These are phyloP conservation scores for Limonium bicolor DNA, from an alignment of 148 eudicot species.

Conservation along the genomic window DNA sequence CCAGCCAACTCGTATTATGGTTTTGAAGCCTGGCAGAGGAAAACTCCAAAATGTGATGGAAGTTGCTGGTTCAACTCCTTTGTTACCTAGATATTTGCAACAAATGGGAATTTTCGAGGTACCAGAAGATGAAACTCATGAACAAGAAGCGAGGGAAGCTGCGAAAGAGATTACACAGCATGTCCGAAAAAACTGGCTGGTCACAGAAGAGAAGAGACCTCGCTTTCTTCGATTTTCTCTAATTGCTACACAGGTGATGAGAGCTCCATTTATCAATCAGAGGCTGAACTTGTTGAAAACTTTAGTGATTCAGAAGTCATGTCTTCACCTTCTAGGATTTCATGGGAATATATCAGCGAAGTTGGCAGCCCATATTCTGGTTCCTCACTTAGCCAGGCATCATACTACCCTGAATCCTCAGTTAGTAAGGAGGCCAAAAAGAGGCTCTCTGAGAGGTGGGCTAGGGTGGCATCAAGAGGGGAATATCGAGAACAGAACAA, in stretches of 20 bases:
- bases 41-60: constrained; percentile 31
- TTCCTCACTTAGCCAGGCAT: constrained; percentile 57
- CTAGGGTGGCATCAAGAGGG: constrained; percentile 59
- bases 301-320: constrained; percentile 65
- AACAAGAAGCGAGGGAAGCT: constrained; percentile 46
- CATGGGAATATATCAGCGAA: constrained; percentile 76
- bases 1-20: constrained; percentile 80
- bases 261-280: constrained; percentile 77
- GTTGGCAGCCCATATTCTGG: constrained; percentile 48
- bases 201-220: constrained; percentile 56
- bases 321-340: constrained; percentile 72
- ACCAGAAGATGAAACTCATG: constrained; percentile 31
- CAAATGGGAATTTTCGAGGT: constrained; percentile 17
- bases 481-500: constrained; percentile 39
- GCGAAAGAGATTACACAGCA: constrained; percentile 55
- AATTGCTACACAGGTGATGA: constrained; percentile 81
- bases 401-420: constrained; percentile 79
- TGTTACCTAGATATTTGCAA: constrained; percentile 29
- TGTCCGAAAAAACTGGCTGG: constrained; percentile 41
- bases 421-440: constrained; percentile 93
- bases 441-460: constrained; percentile 94
- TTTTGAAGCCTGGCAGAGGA: constrained; percentile 57
- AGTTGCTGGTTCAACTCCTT: constrained; percentile 31
- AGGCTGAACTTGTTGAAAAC: constrained; percentile 41
- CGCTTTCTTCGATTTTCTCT: constrained; percentile 60